Percentiles rank a stretch among this genome's conserved stretches.
These are phyloP conservation scores for Globisporangium spinosum DNA, from an alignment of 352 stramenopile genomes.

Conservation along the genomic window DNA sequence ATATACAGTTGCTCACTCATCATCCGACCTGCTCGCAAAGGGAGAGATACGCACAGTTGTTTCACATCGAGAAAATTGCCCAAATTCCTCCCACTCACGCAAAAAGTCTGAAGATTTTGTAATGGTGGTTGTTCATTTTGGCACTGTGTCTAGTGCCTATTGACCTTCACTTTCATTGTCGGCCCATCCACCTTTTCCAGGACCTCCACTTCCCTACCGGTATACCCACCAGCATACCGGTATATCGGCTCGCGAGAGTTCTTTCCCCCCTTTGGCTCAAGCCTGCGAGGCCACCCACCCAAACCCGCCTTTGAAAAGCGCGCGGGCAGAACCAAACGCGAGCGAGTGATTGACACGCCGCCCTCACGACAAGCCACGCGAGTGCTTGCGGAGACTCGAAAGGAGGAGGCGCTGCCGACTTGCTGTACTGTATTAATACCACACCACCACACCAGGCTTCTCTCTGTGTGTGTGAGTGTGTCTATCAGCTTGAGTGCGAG, in stretches of 20 bases:
- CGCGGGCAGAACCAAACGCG: not conserved
- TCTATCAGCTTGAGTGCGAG: not conserved
- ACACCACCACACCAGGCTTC: not conserved
- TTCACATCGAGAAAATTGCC: not conserved
- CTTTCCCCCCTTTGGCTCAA: not conserved
- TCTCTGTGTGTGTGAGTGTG: not conserved
- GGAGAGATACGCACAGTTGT: not conserved
- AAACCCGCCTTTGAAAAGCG: constrained; percentile 10
- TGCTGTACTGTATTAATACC: not conserved
- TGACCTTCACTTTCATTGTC: not conserved
- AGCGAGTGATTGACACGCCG: constrained; percentile 8
- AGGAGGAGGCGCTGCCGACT: not conserved
- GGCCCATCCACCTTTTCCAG: too few relatives aligned
- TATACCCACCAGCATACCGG: too few relatives aligned
- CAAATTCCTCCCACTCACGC: too few relatives aligned
- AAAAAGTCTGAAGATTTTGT: too few relatives aligned
- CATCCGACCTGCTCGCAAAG: not conserved
- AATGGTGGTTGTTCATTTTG: too few relatives aligned
- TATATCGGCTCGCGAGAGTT: not conserved
- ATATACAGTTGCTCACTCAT: not conserved
- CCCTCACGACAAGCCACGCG: not conserved
- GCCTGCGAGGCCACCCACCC: not conserved
- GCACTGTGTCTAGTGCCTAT: not conserved
- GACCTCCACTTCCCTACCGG: not conserved
- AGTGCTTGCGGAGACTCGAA: not conserved